A percentile compares a stretch with the other conserved stretches of the same genome.
Evolutionary conservation across 495 filamentous ascomycete species (phyloP).

Genomic region (Aspergillus ellipticus): DNA sequence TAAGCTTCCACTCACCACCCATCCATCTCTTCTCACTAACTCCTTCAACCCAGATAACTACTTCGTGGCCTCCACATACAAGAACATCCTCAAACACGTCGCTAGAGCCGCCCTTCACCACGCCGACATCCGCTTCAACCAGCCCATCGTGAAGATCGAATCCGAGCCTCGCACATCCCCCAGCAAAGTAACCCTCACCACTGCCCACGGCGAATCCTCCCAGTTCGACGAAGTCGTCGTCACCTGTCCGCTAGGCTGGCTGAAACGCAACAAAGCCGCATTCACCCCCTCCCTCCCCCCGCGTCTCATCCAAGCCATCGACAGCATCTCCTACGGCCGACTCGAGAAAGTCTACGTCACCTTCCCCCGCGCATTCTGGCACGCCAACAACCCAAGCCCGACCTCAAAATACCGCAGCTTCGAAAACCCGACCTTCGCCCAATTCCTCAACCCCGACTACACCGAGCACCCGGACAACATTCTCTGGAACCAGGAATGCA

Average conservation of each 20-base stretch:
- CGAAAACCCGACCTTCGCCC: conserved; percentile 27
- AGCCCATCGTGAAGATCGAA: conserved; percentile 53
- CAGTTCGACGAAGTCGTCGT: conserved; percentile 82
- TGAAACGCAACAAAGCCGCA: conserved; percentile 68
- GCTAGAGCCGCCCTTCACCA: conserved; percentile 58
- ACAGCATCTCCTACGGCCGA: conserved; percentile 76
- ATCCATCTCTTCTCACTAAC: not conserved
- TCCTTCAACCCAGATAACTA: conserved; percentile 63
- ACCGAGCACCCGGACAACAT: conserved; percentile 67
- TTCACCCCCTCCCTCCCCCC: conserved; percentile 69
- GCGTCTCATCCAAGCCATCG: conserved; percentile 66
- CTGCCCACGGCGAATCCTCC: conserved; percentile 46
- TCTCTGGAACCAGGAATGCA: conserved; percentile 72
- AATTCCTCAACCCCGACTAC: conserved; percentile 55
- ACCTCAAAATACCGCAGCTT: conserved; percentile 7
- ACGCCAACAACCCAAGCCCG: conserved; percentile 16
- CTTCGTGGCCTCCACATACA: conserved; percentile 84
- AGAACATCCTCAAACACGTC: conserved; percentile 65
- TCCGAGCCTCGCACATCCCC: conserved; percentile 15
- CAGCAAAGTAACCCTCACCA: conserved; percentile 50
- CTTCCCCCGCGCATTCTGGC: conserved; percentile 73
- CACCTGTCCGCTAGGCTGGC: conserved; percentile 83
- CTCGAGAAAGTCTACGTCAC: conserved; percentile 92
- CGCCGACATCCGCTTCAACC: conserved; percentile 57
- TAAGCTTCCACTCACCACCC: conserved; percentile 32